Base-by-base conservation (phyloP, 257 asterid genomes). In the Capsicum chinense region DNA sequence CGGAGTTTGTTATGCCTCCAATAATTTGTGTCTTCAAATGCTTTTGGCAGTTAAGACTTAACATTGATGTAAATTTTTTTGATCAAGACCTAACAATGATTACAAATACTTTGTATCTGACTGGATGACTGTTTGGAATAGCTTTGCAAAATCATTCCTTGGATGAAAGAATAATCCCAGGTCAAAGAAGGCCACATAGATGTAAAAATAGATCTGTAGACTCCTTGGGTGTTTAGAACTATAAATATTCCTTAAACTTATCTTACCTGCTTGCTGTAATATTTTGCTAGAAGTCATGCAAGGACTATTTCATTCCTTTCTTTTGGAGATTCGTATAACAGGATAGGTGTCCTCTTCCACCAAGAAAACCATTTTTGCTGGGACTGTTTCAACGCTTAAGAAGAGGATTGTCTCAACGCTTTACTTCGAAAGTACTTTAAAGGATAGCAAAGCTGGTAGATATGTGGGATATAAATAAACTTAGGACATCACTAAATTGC, bases 401-500 rank as follows among this genome's bases (percentile, higher is more conserved):
- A 48, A 73, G 80, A 47, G 19, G 60, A 73, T 33, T 26, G 11
- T 73, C 19, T 73, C 42, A 12, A 8, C 4, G 7, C 42, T 73
- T 48, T 6, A 48, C 42, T 48, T 73, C 42, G 19, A 50, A 8
- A 19, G 26, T 73, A 50, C 3, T 48, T 73, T 73, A 35, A 48
- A 73, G 80, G 60, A 48, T n/a, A 48, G 12, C n/a, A 19, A 73
- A 73, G 80, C 42, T 48, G 37, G 80, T 73, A 48, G 16, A 19
- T 73, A 73, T 73, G 60, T 73, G 44, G 19, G 80, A 73, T 73
- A 73, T 12, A 67, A 67, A 48, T 73, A 19, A 44, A 50, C 80
- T 47, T 50, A 71, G 35, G 57, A 73, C 37, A 73, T 73, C 57
- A 73, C 58, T 50, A 48, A 73, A 50, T 44, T 19, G 57, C 60